These are phyloP conservation scores for Candida ficus DNA, from an alignment of 805 yeast genomes.

Conservation along the genomic window DNA sequence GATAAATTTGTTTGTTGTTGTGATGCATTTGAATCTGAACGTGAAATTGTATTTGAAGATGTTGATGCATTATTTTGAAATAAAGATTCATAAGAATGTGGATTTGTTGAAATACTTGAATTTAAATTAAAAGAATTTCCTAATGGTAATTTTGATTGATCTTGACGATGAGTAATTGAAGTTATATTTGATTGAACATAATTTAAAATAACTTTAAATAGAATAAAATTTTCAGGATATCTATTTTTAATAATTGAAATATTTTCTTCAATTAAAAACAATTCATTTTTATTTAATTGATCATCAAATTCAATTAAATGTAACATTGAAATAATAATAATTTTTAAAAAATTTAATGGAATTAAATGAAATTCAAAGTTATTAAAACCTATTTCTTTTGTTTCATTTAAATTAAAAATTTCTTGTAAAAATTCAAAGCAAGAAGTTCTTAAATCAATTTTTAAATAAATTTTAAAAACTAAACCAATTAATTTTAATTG, in stretches of 20 bases:
- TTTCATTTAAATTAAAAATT: conserved; percentile 6
- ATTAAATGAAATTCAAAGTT: conserved; percentile 26
- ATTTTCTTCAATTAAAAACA: conserved; percentile 14
- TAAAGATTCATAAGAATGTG: conserved; percentile 8
- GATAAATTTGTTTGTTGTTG: neutral
- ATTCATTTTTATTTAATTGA: conserved; percentile 9
- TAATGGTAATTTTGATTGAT: neutral
- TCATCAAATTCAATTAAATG: conserved; percentile 10
- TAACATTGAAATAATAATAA: conserved; percentile 19
- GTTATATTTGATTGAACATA: conserved; percentile 3
- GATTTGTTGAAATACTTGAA: neutral
- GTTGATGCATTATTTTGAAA: conserved; percentile 1
- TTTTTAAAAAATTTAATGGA: conserved; percentile 24
- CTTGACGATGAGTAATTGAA: conserved; percentile 1
- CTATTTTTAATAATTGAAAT: conserved; percentile 18
- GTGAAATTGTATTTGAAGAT: neutral
- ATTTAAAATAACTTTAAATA: conserved; percentile 17
- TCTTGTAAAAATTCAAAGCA: conserved; percentile 15
- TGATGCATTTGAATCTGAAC: neutral
- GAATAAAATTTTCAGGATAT: conserved; percentile 24
- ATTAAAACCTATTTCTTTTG: conserved; percentile 19
- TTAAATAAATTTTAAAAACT: conserved; percentile 16
- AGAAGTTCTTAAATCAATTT: conserved; percentile 11
- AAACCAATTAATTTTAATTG: conserved; percentile 9
- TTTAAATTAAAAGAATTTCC: neutral